Percentiles rank a stretch among this genome's conserved stretches.
phyloP scores from a whole-genome alignment of 768 basidiomycete species.

The Mycena floridula region DNA sequence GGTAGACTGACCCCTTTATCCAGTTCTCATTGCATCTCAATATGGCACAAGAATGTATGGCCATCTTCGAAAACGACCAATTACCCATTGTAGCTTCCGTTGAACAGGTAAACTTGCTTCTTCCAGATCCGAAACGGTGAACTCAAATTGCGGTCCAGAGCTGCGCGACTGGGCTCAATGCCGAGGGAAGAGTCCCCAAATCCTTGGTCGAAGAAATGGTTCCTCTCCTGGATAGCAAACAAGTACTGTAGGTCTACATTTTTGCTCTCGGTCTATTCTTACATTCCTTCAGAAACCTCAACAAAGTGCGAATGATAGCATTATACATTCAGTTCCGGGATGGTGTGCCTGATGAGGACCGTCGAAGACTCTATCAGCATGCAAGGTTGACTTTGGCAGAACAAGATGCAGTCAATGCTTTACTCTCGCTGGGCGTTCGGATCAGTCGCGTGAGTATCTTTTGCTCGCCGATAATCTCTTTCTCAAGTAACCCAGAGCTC shows the following conservation, averaged over 20 bases:
- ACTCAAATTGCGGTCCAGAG: conserved; percentile 40
- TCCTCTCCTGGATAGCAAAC: conserved; percentile 82
- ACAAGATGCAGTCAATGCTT: conserved; percentile 89
- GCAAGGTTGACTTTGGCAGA: conserved; percentile 82
- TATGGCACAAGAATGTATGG: conserved; percentile 98
- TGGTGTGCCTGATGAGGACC: conserved; percentile 98
- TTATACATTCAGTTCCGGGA: conserved; percentile 93
- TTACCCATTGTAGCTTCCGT: conserved; percentile 78
- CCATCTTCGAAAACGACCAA: conserved; percentile 82
- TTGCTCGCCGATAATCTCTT: neutral
- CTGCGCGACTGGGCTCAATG: conserved; percentile 88
- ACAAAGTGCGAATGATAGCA: conserved; percentile 95
- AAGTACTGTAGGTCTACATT: conserved; percentile 57
- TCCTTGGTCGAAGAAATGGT: conserved; percentile 98
- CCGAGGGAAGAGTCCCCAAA: conserved; percentile 94
- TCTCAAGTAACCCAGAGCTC: conserved; percentile 53
- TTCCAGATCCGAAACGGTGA: neutral
- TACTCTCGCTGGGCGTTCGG: conserved; percentile 76
- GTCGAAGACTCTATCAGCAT: conserved; percentile 90
- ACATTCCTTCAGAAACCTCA: conserved; percentile 52
- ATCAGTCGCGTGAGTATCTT: conserved; percentile 64
- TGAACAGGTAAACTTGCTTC: conserved; percentile 60
- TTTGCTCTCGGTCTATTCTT: neutral
- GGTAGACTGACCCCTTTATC: neutral
- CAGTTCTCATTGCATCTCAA: conserved; percentile 95